Evolutionary conservation across 2,329 filamentous ascomycete species (phyloP).

Genomic region (Claviceps maximensis): DNA sequence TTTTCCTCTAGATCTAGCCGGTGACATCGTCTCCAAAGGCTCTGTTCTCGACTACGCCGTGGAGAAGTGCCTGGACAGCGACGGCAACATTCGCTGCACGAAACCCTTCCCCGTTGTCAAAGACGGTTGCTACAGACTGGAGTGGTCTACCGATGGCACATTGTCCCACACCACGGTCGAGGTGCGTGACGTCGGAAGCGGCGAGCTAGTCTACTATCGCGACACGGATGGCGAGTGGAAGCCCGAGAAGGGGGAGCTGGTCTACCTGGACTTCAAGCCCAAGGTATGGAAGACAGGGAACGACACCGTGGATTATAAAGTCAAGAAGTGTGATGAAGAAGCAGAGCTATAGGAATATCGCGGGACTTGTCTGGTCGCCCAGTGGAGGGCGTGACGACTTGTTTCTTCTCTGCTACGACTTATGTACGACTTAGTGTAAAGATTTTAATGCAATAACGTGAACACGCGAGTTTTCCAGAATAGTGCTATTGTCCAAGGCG

Average conservation of each 20-base stretch:
- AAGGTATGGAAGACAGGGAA: constrained; percentile 31
- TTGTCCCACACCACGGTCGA: constrained; percentile 28
- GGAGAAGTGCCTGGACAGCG: constrained; percentile 26
- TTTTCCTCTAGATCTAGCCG: constrained; percentile 1
- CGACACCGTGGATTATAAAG: constrained; percentile 29
- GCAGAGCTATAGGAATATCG: neutral
- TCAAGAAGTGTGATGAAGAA: constrained; percentile 11
- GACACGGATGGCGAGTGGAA: constrained; percentile 33
- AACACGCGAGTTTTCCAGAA: no score
- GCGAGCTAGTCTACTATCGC: constrained; percentile 29
- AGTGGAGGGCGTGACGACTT: neutral
- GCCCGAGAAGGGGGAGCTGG: constrained; percentile 29
- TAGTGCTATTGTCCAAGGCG: no score
- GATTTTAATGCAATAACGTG: no score
- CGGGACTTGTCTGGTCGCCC: no score
- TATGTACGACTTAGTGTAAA: no score
- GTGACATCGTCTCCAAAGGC: constrained; percentile 17
- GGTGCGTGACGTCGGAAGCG: constrained; percentile 20
- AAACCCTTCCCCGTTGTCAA: constrained; percentile 26
- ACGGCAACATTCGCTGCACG: constrained; percentile 25
- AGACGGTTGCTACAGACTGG: constrained; percentile 26
- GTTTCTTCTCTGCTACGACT: no score
- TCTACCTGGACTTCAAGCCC: constrained; percentile 33
- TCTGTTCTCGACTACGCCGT: constrained; percentile 28
- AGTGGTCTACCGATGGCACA: constrained; percentile 24